Conservation (phyloP, 1,284 basidiomycete genomes). For the Cryptococcus sp. region DNA sequence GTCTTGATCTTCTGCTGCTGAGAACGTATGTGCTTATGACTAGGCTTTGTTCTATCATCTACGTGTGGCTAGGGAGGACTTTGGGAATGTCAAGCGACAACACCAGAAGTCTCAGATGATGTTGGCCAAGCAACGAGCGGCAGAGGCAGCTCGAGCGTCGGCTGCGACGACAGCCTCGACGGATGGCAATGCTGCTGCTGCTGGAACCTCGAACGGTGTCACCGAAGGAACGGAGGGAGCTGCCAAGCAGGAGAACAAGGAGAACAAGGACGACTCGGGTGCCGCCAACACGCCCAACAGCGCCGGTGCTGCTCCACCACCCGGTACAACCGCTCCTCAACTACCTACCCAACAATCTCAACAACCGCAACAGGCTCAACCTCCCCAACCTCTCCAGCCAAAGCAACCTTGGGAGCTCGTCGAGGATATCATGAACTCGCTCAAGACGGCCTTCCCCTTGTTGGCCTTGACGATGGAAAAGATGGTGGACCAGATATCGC, state of each 20-base stretch:
- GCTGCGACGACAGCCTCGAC: slow-evolving; percentile 42
- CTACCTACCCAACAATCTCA: slow-evolving; percentile 26
- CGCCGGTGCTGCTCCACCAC: slow-evolving; percentile 25
- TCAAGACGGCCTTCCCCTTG: slow-evolving; percentile 95
- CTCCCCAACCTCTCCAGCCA: slow-evolving; percentile 19
- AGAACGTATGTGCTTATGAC: slow-evolving; percentile 5
- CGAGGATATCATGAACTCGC: slow-evolving; percentile 88
- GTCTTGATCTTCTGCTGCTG: slow-evolving; percentile 22
- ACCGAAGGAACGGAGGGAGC: slow-evolving; percentile 14
- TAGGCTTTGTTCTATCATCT: slow-evolving; percentile 94
- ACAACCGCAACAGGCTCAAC: slow-evolving; percentile 16
- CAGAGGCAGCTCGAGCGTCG: slow-evolving; percentile 48
- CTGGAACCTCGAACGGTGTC: background rate
- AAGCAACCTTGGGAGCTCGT: slow-evolving; percentile 85
- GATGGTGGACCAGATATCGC: slow-evolving; percentile 90
- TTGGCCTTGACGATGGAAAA: slow-evolving; percentile 94
- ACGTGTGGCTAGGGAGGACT: slow-evolving; percentile 87
- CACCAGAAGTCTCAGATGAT: slow-evolving; percentile 20
- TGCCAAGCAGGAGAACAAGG: slow-evolving; percentile 23
- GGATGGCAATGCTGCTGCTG: slow-evolving; percentile 9
- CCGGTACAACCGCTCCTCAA: slow-evolving; percentile 4
- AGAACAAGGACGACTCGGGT: slow-evolving; percentile 9
- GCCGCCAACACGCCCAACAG: slow-evolving; percentile 14
- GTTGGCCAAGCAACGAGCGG: slow-evolving; percentile 19
- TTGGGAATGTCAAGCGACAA: slow-evolving; percentile 50